Percentiles rank a stretch among this genome's conserved stretches.
Evolutionary conservation across 2,329 filamentous ascomycete species (phyloP).

Genomic region (Scolecobasidium constrictum): DNA sequence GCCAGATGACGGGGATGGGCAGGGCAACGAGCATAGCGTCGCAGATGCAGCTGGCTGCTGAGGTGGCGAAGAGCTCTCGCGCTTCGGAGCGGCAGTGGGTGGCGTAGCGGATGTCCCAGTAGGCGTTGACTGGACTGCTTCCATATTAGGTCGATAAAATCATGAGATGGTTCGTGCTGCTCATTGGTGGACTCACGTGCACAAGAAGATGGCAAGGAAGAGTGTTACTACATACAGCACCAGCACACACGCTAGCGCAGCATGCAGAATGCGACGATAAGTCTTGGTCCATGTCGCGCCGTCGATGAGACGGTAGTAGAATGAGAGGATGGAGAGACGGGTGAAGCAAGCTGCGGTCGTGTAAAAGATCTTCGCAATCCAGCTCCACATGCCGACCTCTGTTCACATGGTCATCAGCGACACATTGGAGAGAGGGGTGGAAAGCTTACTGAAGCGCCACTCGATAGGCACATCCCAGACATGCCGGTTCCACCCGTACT

Average conservation of each 20-base stretch:
- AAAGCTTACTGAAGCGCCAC: neutral
- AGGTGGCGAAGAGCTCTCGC: neutral
- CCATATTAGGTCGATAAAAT: neutral
- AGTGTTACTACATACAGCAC: neutral
- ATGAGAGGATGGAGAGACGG: neutral
- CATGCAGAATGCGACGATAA: neutral
- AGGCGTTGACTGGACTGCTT: neutral
- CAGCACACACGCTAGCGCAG: neutral
- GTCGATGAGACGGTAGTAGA: neutral
- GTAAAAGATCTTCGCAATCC: neutral
- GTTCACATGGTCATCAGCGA: slow-evolving; percentile 10
- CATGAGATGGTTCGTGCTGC: neutral
- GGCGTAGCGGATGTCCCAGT: neutral
- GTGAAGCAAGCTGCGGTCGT: neutral
- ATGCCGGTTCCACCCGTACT: neutral
- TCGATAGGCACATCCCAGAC: neutral
- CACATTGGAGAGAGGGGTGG: neutral
- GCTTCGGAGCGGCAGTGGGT: neutral
- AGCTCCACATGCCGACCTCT: neutral
- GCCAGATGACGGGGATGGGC: neutral
- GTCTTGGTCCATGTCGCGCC: neutral
- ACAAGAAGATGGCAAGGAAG: neutral
- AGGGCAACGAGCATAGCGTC: neutral
- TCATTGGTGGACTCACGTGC: neutral
- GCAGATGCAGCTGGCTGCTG: neutral